These are phyloP conservation scores for Senna tora DNA, from an alignment of 306 rosid genomes.

Conservation along the genomic window DNA sequence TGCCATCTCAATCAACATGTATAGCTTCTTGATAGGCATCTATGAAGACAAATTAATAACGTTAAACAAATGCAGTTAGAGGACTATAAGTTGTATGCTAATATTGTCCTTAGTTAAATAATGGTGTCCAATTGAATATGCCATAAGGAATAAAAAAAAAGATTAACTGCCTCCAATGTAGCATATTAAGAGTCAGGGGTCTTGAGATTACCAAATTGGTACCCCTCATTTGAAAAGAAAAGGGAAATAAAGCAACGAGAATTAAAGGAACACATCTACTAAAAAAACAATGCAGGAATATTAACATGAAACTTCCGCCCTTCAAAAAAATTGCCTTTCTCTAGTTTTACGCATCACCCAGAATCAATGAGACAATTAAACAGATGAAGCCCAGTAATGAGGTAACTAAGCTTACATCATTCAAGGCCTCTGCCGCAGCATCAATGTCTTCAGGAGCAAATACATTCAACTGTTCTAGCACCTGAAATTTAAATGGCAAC, in stretches of 20 bases:
- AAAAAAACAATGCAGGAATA: conserved; percentile 4
- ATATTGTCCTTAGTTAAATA: not conserved
- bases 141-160: conserved; percentile 8
- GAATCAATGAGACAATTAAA: conserved; percentile 20
- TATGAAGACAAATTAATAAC: not conserved
- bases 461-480: conserved; percentile 73
- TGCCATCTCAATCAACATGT: conserved; percentile 94
- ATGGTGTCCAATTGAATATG: not conserved
- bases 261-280: conserved; percentile 13
- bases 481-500: conserved; percentile 50
- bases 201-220: conserved; percentile 19
- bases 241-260: not conserved
- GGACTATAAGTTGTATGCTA: not conserved
- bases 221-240: not conserved
- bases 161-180: not conserved
- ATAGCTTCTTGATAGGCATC: conserved; percentile 94
- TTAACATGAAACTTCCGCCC: not conserved
- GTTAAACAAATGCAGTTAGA: too few relatives aligned
- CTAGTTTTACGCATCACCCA: not conserved
- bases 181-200: not conserved
- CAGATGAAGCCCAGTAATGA: conserved; percentile 21
- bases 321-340: conserved; percentile 1
- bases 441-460: conserved; percentile 74
- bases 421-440: conserved; percentile 82
- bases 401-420: conserved; percentile 59